These are phyloP conservation scores for Sugiyamaella americana DNA, from an alignment of 805 yeast species.

Conservation along the genomic window DNA sequence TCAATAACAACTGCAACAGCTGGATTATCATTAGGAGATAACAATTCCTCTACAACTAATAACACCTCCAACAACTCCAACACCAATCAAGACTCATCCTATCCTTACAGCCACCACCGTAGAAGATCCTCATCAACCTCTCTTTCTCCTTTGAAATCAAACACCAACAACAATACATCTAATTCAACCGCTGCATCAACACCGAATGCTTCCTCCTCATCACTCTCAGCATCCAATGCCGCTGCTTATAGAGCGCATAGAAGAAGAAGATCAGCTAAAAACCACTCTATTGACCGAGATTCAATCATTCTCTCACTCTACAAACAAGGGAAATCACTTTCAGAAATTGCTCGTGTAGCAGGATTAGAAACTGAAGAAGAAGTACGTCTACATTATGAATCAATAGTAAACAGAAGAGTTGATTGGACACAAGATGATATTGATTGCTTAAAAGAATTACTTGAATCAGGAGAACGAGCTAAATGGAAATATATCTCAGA, in stretches of 20 bases:
- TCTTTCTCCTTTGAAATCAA: not conserved
- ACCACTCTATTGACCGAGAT: conserved; percentile 56
- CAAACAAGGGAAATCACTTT: conserved; percentile 60
- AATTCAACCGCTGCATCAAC: not conserved
- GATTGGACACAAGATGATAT: conserved; percentile 41
- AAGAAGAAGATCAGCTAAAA: conserved; percentile 24
- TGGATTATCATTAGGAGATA: conserved; percentile 5
- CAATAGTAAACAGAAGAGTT: conserved; percentile 6
- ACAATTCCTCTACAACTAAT: not conserved
- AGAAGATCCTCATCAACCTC: not conserved
- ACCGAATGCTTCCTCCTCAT: not conserved
- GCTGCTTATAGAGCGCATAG: conserved; percentile 8
- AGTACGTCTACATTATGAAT: conserved; percentile 14
- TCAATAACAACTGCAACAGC: conserved; percentile 11
- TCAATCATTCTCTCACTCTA: conserved; percentile 53
- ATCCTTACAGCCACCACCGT: not conserved
- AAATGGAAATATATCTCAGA: conserved; percentile 56
- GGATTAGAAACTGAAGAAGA: conserved; percentile 48
- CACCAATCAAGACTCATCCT: not conserved
- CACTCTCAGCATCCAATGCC: conserved; percentile 2
- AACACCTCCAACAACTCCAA: not conserved
- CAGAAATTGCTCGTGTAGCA: conserved; percentile 58
- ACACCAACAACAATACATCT: not conserved
- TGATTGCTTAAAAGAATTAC: conserved; percentile 41
- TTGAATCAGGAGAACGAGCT: conserved; percentile 48